Base-by-base conservation (phyloP, 2,329 filamentous ascomycete species). In the Fusarium mundagurra region DNA sequence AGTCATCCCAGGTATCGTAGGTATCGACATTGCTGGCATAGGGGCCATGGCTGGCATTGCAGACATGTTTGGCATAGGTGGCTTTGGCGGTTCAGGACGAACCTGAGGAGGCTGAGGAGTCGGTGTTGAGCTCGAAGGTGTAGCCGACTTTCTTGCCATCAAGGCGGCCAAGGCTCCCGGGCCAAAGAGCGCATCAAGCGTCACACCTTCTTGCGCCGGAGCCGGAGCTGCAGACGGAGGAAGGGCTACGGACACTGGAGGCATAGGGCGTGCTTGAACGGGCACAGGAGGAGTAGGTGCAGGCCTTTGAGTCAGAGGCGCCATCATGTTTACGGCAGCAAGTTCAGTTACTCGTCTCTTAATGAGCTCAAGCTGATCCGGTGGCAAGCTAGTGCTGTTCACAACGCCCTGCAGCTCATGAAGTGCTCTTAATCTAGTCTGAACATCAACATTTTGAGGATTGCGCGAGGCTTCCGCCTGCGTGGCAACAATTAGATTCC, bases 321-420 rank as follows among this genome's bases (percentile, higher is more conserved):
- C 86, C 82, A 86, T 88, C 82, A 90, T 86, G 80, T 88, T 88
- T 89, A 89, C 84, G 87, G 90, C 80, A 83, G 82, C 89, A 82
- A 98, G 89, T 83, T 92, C 91, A 82, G 92, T 91, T 83, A 98
- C 92, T 88, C 96, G 94, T 81, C 92, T 92, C 83, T 92, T 94
- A 83, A 98, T 93, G 82, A 93, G 90, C 83, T 93, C 91, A 81
- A 98, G 88, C 85, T 97, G 93, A 80, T 95, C 92, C 78, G 91
- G 91, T 68, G 92, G 92, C 81, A 98, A 87, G 80, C 92, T 91
- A 83, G 94, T 93, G 77, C 88, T 92, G 82, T 93, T 91, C 80
- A 98, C 86, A 76, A 88, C 91, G 68, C 77, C 79, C 85, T 97
- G 94, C 74, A 98, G 89, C 83, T 96, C 94, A 83, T 95, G 86